Evolutionary conservation across 2,329 filamentous ascomycete genomes (phyloP).

Genomic region (Xylaria sp.): DNA sequence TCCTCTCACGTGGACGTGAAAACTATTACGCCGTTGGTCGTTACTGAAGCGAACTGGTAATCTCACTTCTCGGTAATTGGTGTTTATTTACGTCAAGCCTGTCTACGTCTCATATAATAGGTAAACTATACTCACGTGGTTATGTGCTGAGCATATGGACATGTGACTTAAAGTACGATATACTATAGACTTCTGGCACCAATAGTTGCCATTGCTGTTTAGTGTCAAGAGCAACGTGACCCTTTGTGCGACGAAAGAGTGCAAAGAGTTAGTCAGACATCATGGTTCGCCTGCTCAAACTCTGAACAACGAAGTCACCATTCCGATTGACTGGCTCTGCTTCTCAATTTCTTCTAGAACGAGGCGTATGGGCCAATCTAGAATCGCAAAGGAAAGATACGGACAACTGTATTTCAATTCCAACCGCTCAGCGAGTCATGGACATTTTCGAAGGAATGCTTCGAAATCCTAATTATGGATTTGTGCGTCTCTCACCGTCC

Average conservation of each 20-base stretch:
- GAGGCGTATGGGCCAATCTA: not conserved
- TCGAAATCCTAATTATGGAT: conserved; percentile 33
- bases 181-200: not conserved
- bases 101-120: conserved; percentile 9
- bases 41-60: not conserved
- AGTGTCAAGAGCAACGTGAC: not conserved
- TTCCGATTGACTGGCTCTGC: not conserved
- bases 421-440: conserved; percentile 24
- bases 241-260: not conserved
- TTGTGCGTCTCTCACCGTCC: conserved; percentile 17
- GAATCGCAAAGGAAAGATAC: not conserved
- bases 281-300: not conserved
- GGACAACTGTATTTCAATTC: conserved; percentile 4
- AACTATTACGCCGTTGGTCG: not conserved
- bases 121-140: not conserved
- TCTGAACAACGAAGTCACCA: not conserved
- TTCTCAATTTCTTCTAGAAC: conserved; percentile 2
- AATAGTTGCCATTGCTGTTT: not conserved
- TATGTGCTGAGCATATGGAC: not conserved
- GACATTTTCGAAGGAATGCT: not conserved
- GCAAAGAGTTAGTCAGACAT: not conserved
- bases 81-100: not conserved
- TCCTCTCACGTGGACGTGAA: conserved; percentile 5
- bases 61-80: conserved; percentile 9
- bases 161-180: not conserved